A percentile compares a stretch with the other conserved stretches of the same genome.
These are phyloP conservation scores for Candida lessepsii DNA, from an alignment of 805 yeast species.

Conservation along the genomic window DNA sequence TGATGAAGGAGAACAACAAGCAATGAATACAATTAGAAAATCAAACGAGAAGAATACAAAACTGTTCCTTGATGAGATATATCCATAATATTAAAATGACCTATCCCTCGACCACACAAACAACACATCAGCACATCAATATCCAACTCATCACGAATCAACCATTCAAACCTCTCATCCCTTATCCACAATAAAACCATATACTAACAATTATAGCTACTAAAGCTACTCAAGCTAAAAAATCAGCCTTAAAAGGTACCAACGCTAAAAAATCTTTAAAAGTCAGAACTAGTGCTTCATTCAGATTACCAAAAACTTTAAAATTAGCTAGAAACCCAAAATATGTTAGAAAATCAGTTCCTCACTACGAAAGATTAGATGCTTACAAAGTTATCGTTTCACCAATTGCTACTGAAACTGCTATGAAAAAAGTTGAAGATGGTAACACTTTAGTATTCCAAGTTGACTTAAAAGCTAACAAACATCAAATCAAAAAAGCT, in stretches of 20 bases:
- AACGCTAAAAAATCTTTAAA: slow-evolving; percentile 86
- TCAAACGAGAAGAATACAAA: too few species aligned
- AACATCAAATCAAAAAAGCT: slow-evolving; percentile 96
- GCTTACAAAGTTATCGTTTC: slow-evolving; percentile 90
- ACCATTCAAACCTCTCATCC: too few species aligned
- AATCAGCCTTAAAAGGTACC: slow-evolving; percentile 97
- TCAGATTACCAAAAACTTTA: slow-evolving; percentile 97
- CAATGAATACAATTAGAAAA: too few species aligned
- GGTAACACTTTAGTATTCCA: slow-evolving; percentile 99
- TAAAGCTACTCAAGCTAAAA: slow-evolving; percentile 97
- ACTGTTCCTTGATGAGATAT: too few species aligned
- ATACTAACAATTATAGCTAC: slow-evolving; percentile 26
- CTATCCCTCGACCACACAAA: too few species aligned
- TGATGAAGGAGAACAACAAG: too few species aligned
- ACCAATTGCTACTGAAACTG: slow-evolving; percentile 97
- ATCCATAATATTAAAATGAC: too few species aligned
- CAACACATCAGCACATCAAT: too few species aligned
- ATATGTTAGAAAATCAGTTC: slow-evolving; percentile 93
- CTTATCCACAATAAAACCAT: background rate
- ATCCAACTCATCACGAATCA: too few species aligned
- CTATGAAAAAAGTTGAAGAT: slow-evolving; percentile 99
- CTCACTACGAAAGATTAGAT: slow-evolving; percentile 96
- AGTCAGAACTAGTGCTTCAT: slow-evolving; percentile 92
- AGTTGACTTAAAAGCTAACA: slow-evolving; percentile 96
- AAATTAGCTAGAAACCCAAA: slow-evolving; percentile 91